Evolutionary conservation across 345 rosid genomes (phyloP).

Genomic region (Euphorbia lathyris): DNA sequence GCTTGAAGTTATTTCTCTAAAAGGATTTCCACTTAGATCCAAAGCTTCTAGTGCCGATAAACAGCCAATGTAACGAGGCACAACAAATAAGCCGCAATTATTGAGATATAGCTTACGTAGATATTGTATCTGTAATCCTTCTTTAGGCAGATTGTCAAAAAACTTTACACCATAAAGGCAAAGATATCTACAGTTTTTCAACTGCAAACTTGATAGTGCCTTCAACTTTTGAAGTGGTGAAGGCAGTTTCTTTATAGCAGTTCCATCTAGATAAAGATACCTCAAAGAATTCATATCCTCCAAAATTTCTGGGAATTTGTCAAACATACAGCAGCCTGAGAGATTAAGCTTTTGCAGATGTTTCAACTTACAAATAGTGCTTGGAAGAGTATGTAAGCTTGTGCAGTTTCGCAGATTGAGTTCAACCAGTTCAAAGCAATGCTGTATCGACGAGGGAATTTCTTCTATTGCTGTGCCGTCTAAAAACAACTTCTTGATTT

Average conservation of each 20-base stretch:
- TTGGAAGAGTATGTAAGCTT: not conserved
- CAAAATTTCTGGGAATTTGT: not conserved
- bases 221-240: not conserved
- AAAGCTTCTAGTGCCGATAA: not conserved
- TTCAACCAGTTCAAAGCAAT: not conserved
- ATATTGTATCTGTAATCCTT: not conserved
- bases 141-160: not conserved
- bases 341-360: not conserved
- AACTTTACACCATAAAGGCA: not conserved
- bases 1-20: slow-evolving; percentile 12
- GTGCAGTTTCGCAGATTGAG: not conserved
- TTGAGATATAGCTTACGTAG: not conserved
- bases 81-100: not conserved
- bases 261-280: not conserved
- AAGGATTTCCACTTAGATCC: not conserved
- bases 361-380: not conserved
- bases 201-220: not conserved
- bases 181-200: not conserved
- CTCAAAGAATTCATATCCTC: not conserved
- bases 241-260: not conserved
- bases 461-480: not conserved
- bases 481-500: not conserved
- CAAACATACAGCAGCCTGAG: not conserved
- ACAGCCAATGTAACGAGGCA: not conserved
- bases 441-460: not conserved